Base-by-base conservation (phyloP, 2,329 filamentous ascomycete species). In the Bimuria novae-zelandiae region DNA sequence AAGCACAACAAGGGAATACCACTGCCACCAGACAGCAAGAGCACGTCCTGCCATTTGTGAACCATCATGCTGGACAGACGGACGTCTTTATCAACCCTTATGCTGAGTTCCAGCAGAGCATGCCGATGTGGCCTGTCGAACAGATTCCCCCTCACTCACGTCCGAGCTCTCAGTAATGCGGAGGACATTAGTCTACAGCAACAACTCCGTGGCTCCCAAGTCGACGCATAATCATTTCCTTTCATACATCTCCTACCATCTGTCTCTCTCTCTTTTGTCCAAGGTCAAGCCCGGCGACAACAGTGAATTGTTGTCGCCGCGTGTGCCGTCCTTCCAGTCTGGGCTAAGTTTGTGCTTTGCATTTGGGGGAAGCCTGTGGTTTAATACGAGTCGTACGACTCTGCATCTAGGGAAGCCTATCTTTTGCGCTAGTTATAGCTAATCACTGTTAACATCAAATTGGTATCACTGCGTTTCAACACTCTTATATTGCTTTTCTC, bases 311-410 rank as follows among this genome's bases (percentile, higher is more conserved):
- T 22, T 36, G 43, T 7, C 43, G 30, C 22, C 43, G 43, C 32
- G 30, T 27, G 43, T 32, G 19, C 30, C 10, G 29, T 46, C 43
- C 21, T 46, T 36, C 21, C 22, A 19, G 44, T 16, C 1, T 47
- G 44, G 44, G 44, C 32, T 36, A 37, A 37, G 44, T 37, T 37
- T 29, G 44, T 47, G 43, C 19, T 39, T 47, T 39, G 44, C 44
- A 47, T 47, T 47, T 39, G 44, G 44, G n/a, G 44, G 23, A 30
- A 21, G 44, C 33, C 23, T 39, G 44, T 47, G 25, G 33, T 23
- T 47, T 36, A 21, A 32, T 44, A 22, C 27, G 16, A 14, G 17
- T 11, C 12, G 14, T 29, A 27, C 4, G 29, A 11, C 29, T 22
- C 36, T 27, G 10, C 25, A 6, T 27, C 10, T 27, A 22, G 14